phyloP scores from a whole-genome alignment of 2,329 filamentous ascomycete species.

The Talaromyces verruculosus region DNA sequence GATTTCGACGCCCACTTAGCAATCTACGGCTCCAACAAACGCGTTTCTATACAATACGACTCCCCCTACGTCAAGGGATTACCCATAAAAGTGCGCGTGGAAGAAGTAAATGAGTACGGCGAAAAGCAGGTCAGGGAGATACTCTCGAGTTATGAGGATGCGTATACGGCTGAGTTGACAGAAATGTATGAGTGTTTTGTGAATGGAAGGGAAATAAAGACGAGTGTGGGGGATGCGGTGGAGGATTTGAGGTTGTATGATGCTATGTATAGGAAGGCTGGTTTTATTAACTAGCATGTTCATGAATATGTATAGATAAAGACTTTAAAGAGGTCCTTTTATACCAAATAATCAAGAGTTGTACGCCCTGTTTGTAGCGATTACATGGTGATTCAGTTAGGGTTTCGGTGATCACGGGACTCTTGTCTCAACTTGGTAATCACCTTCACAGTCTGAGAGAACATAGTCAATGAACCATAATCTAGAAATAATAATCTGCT shows the following conservation, averaged over 20 bases:
- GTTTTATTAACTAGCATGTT: slow-evolving; percentile 29
- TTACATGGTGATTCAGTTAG: not conserved
- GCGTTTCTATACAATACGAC: slow-evolving; percentile 56
- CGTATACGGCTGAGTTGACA: slow-evolving; percentile 38
- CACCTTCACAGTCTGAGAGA: not conserved
- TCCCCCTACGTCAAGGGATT: slow-evolving; percentile 60
- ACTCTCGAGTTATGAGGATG: slow-evolving; percentile 38
- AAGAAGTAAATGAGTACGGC: slow-evolving; percentile 32
- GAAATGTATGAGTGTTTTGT: slow-evolving; percentile 39
- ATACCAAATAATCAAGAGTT: not conserved
- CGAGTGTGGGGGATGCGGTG: slow-evolving; percentile 37
- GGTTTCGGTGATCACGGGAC: slow-evolving; percentile 14
- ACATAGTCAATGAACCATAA: not conserved
- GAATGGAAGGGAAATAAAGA: slow-evolving; percentile 33
- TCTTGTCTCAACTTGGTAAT: not conserved
- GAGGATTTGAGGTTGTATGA: slow-evolving; percentile 39
- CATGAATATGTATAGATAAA: not conserved
- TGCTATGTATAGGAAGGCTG: slow-evolving; percentile 39
- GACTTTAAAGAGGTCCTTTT: not conserved
- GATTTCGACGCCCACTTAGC: slow-evolving; percentile 39
- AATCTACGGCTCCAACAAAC: slow-evolving; percentile 56
- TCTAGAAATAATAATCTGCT: not conserved
- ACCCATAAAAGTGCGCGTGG: slow-evolving; percentile 49
- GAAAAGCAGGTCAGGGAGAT: slow-evolving; percentile 32
- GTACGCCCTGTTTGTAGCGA: not conserved